Evolutionary conservation across 1,284 basidiomycete genomes (phyloP), one percentile per base, ranked within the genome.

Genomic region (Pisolithus thermaeus): DNA sequence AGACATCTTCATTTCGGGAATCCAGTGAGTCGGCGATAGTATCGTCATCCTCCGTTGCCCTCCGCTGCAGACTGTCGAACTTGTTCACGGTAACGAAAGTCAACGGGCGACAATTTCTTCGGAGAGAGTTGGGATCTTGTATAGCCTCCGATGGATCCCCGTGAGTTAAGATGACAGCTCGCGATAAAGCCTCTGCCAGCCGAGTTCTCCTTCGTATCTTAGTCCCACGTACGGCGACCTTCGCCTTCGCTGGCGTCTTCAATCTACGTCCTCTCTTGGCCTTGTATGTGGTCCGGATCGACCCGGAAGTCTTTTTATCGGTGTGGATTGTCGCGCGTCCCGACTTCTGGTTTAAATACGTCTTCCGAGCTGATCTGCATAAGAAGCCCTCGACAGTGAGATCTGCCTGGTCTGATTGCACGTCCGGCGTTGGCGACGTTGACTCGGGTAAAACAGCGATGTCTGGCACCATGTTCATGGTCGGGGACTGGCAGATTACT

Each of bases 381-480:
- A 66, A 60, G 47, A 68, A 66, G 5, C 11, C 36, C 12, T 68
- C 66, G 41, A 69, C 61, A 3, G 64, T 67, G 40, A 69, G 9
- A 3, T 52, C 25, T 6, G 41, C 52, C 11, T 50, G 54, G 44
- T 39, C 36, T 14, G 11, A 41, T 14, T 35, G 32, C 12, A 35
- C 11, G 11, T 35, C 32, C 4, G 32, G 32, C 32, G 12, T 35
- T 14, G 32, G 32, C 32, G 32, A 35, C 25, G 59, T 51, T 32
- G 54, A 45, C 42, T 62, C 50, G 6, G 55, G 28, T 20, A 64
- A 58, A 11, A 46, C 37, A 22, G 53, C 45, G 14, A 66, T 52
- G 7, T 57, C 54, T 45, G 57, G 59, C 38, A 59, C 49, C 42
- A 56, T 38, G 27, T 41, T 39, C 23, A 6, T 2, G 49, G 18